phyloP scores from a whole-genome alignment of 805 yeast species.

The Ogataea henricii region DNA sequence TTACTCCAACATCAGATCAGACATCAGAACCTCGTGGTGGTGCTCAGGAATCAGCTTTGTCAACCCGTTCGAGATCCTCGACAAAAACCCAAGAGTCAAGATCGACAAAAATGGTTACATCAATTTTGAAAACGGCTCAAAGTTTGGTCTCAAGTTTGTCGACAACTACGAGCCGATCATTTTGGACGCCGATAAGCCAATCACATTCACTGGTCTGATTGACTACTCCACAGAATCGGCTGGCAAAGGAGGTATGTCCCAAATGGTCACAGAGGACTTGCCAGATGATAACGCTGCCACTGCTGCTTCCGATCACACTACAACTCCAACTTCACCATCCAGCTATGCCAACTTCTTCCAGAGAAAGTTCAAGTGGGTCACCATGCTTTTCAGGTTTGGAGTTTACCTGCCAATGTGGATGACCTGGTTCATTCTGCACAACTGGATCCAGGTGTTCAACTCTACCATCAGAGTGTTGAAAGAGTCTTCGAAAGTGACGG shows the following conservation, averaged over 20 bases:
- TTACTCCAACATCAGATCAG: conserved; percentile 79
- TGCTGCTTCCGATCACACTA: not conserved
- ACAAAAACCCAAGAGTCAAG: conserved; percentile 33
- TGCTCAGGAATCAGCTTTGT: conserved; percentile 67
- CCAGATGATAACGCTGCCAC: conserved; percentile 19
- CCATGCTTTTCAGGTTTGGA: conserved; percentile 45
- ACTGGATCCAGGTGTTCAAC: conserved; percentile 40
- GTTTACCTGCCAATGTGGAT: conserved; percentile 67
- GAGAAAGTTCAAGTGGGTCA: conserved; percentile 49
- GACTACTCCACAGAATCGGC: conserved; percentile 12
- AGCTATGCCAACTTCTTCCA: conserved; percentile 15
- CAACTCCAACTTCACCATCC: conserved; percentile 1
- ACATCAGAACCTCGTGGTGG: conserved; percentile 81
- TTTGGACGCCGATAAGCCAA: conserved; percentile 51
- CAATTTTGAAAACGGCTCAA: conserved; percentile 38
- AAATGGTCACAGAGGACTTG: conserved; percentile 24
- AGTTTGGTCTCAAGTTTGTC: conserved; percentile 45
- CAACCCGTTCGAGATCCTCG: conserved; percentile 57
- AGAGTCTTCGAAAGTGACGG: conserved; percentile 31
- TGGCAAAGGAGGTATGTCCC: conserved; percentile 14
- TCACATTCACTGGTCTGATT: conserved; percentile 33
- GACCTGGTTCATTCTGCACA: conserved; percentile 51
- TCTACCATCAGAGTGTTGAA: conserved; percentile 32
- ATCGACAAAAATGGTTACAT: conserved; percentile 47
- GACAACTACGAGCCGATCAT: conserved; percentile 58